Evolutionary conservation across 805 yeast species (phyloP).

Genomic region (Lachancea dasiensis): DNA sequence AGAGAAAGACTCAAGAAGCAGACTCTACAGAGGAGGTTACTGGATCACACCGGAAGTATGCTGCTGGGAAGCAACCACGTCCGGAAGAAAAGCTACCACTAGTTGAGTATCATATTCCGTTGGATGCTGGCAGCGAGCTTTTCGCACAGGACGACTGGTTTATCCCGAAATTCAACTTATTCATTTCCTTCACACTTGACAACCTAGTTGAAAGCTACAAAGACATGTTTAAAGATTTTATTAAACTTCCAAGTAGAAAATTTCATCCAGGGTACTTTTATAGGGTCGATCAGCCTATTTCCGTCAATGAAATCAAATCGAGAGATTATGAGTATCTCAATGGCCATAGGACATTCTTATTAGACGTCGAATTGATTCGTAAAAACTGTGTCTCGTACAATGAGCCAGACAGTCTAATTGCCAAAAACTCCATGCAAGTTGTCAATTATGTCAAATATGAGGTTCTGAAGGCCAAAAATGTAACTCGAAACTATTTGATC

Average conservation of each 20-base stretch:
- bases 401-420: constrained; percentile 59
- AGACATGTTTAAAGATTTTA: constrained; percentile 44
- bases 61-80: constrained; percentile 32
- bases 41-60: constrained; percentile 16
- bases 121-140: constrained; percentile 30
- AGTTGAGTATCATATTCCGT: constrained; percentile 25
- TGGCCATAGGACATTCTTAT: constrained; percentile 39
- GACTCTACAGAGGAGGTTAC: constrained; percentile 12
- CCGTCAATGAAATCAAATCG: constrained; percentile 57
- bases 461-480: constrained; percentile 35
- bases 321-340: constrained; percentile 30
- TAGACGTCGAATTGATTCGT: constrained; percentile 62
- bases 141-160: constrained; percentile 26
- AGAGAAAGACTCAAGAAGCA: constrained; percentile 15
- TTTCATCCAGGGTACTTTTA: constrained; percentile 76
- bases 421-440: constrained; percentile 54
- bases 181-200: constrained; percentile 28
- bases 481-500: constrained; percentile 27
- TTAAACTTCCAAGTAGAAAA: constrained; percentile 66
- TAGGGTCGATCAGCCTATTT: constrained; percentile 57
- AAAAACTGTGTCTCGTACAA: constrained; percentile 70
- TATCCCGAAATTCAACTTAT: constrained; percentile 30
- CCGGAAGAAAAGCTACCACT: constrained; percentile 15
- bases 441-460: constrained; percentile 51
- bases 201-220: constrained; percentile 25